A percentile compares a stretch with the other conserved stretches of the same genome.
These are phyloP conservation scores for Phytophthora meadii DNA, from an alignment of 352 stramenopile genomes.

Conservation along the genomic window DNA sequence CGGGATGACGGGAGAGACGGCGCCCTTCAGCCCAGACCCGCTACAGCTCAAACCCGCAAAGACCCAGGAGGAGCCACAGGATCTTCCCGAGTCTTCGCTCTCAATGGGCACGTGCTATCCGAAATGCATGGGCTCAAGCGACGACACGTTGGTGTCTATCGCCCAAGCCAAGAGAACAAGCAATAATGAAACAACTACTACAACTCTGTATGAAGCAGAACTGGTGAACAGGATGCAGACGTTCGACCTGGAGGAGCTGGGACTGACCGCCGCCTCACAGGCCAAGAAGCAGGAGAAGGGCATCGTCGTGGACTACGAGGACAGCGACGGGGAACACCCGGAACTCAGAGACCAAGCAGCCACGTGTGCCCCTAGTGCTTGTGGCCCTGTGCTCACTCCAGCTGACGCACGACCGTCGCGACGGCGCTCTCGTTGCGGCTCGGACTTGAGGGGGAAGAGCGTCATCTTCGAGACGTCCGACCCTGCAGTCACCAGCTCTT, in stretches of 20 bases:
- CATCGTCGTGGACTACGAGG: constrained; percentile 74
- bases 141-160: constrained; percentile 18
- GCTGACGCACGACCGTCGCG: background rate
- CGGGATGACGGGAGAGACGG: constrained; percentile 5
- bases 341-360: constrained; percentile 13
- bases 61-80: constrained; percentile 1
- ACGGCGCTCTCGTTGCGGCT: constrained; percentile 43
- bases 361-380: constrained; percentile 57
- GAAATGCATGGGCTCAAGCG: constrained; percentile 45
- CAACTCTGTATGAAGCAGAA: constrained; percentile 12
- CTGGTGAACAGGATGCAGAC: constrained; percentile 28
- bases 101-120: constrained; percentile 56
- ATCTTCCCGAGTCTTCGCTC: background rate
- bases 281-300: constrained; percentile 29
- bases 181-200: constrained; percentile 1
- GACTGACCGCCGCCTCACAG: constrained; percentile 11
- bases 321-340: constrained; percentile 27
- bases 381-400: constrained; percentile 39
- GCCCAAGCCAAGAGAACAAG: constrained; percentile 3
- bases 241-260: constrained; percentile 65
- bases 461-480: constrained; percentile 29
- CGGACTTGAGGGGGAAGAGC: constrained; percentile 40
- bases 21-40: constrained; percentile 10
- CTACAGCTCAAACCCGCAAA: constrained; percentile 6
- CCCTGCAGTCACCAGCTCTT: constrained; percentile 18